phyloP scores from a whole-genome alignment of 2,329 filamentous ascomycete species.

The Colletotrichum lentis region DNA sequence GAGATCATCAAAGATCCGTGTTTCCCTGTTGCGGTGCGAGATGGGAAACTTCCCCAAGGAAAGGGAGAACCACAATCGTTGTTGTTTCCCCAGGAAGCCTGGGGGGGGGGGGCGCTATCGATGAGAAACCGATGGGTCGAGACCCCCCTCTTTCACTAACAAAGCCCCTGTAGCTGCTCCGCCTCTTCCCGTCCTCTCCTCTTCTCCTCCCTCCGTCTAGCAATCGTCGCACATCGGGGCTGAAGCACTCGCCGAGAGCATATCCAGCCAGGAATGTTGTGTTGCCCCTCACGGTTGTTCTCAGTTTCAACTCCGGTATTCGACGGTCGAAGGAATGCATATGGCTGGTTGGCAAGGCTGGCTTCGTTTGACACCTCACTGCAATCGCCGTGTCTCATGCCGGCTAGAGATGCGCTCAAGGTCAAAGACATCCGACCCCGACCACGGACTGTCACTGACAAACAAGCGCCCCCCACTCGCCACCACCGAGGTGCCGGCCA shows the following conservation, averaged over 20 bases:
- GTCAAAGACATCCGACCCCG: slow-evolving; percentile 7
- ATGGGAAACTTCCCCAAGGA: not conserved
- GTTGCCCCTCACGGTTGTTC: not conserved
- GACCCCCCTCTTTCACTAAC: slow-evolving; percentile 4
- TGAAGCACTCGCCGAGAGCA: slow-evolving; percentile 26
- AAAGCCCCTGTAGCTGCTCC: slow-evolving; percentile 25
- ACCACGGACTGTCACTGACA: slow-evolving; percentile 18
- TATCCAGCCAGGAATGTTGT: slow-evolving; percentile 4
- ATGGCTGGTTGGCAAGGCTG: slow-evolving; percentile 8
- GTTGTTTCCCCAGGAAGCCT: slow-evolving; percentile 21
- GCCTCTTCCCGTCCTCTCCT: slow-evolving; percentile 11
- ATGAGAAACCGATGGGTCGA: slow-evolving; percentile 31
- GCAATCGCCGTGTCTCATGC: slow-evolving; percentile 17
- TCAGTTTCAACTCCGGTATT: not conserved
- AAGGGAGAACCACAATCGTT: not conserved
- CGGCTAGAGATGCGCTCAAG: not conserved
- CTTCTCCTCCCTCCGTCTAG: not conserved
- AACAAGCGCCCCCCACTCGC: slow-evolving; percentile 26
- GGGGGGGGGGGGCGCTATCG: slow-evolving; percentile 4
- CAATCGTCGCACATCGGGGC: slow-evolving; percentile 25
- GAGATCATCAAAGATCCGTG: not conserved
- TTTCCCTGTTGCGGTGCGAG: not conserved
- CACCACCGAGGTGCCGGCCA: slow-evolving; percentile 17
- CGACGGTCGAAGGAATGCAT: not conserved
- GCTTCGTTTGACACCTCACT: slow-evolving; percentile 3